A percentile compares a stretch with the other conserved stretches of the same genome.
Evolutionary conservation across 139 green algal species (phyloP).

Genomic region (Picochlorum sp.): DNA sequence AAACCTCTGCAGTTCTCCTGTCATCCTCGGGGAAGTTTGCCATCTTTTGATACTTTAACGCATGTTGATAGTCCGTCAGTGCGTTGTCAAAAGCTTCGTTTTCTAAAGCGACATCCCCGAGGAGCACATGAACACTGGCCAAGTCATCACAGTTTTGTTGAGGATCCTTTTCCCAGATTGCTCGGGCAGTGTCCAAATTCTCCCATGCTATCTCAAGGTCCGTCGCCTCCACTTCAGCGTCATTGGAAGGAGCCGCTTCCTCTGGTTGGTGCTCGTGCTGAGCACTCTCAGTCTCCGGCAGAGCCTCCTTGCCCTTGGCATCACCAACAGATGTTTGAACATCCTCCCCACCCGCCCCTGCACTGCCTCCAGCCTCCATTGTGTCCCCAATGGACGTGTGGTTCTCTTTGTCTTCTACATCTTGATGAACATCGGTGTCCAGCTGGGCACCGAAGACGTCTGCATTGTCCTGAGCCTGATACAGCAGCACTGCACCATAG

Average conservation of each 20-base stretch:
- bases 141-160: slow-evolving; percentile 30
- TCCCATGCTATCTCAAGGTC: slow-evolving; percentile 71
- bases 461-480: slow-evolving; percentile 48
- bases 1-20: slow-evolving; percentile 33
- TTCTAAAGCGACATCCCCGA: slow-evolving; percentile 41
- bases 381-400: background rate
- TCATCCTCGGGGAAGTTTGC: slow-evolving; percentile 9
- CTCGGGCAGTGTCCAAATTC: slow-evolving; percentile 44
- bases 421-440: background rate
- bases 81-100: slow-evolving; percentile 38
- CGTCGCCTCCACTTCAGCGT: slow-evolving; percentile 16
- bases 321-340: slow-evolving; percentile 9
- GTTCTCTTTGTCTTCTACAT: slow-evolving; percentile 24
- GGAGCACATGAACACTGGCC: slow-evolving; percentile 39
- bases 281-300: slow-evolving; percentile 17
- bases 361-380: background rate
- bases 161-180: slow-evolving; percentile 26
- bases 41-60: slow-evolving; percentile 16
- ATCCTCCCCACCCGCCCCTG: background rate
- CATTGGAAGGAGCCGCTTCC: slow-evolving; percentile 24
- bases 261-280: slow-evolving; percentile 18
- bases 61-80: slow-evolving; percentile 21
- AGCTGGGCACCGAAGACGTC: slow-evolving; percentile 48
- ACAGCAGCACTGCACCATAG: slow-evolving; percentile 57
- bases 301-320: slow-evolving; percentile 17